Conservation (phyloP, 495 filamentous ascomycete genomes). For the Talaromyces adpressus region DNA sequence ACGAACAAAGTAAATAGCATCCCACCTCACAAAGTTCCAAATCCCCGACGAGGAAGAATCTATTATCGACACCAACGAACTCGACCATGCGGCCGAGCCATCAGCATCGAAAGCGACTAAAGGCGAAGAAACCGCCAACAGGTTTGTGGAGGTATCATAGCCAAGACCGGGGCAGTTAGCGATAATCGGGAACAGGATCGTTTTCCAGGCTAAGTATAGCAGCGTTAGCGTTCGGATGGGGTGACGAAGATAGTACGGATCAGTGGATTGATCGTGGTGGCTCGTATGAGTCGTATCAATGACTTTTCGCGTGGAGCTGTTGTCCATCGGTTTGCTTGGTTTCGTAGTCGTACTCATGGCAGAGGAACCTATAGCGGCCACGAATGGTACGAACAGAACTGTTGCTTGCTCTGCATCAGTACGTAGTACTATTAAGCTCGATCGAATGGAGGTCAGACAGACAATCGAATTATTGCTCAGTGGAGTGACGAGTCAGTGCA, state of each 20-base stretch:
- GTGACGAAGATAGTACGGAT: conserved; percentile 15
- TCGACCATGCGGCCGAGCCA: not conserved
- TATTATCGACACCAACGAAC: not conserved
- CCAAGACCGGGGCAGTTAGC: conserved; percentile 59
- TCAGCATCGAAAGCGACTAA: not conserved
- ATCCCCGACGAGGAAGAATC: conserved; percentile 18
- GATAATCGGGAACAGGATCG: conserved; percentile 58
- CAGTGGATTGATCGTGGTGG: not conserved
- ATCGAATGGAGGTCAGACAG: not conserved
- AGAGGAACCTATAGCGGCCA: not conserved
- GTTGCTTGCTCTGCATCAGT: not conserved
- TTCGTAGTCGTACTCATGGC: not conserved
- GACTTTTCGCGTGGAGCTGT: not conserved
- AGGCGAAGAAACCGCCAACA: conserved; percentile 35
- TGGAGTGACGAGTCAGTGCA: too few species aligned
- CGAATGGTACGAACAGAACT: not conserved
- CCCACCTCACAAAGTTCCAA: conserved; percentile 73
- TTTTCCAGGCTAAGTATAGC: conserved; percentile 59
- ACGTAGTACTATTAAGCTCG: not conserved
- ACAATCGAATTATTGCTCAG: not conserved
- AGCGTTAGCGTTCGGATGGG: conserved; percentile 30
- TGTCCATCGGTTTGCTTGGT: not conserved
- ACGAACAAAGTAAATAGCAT: conserved; percentile 79
- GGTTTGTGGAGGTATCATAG: conserved; percentile 82
- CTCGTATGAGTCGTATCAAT: not conserved